phyloP scores from a whole-genome alignment of 106 monocot species.

The Dioscorea dumetorum region DNA sequence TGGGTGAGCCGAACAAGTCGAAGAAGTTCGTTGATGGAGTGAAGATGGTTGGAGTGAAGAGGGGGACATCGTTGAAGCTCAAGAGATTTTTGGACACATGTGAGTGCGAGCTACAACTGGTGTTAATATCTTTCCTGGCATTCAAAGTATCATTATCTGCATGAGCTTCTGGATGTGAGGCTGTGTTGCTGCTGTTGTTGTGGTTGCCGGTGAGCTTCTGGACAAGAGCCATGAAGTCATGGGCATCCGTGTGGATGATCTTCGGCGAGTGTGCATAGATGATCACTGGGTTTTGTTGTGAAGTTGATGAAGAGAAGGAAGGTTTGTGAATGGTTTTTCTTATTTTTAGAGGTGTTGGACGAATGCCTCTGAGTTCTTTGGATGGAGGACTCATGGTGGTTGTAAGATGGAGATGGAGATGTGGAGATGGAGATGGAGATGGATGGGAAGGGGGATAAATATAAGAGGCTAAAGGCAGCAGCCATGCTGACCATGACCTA shows the following conservation, averaged over 20 bases:
- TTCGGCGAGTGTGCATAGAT: slow-evolving; percentile 59
- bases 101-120: neutral
- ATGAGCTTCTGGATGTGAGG: slow-evolving; percentile 1
- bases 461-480: neutral
- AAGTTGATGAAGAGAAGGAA: slow-evolving; percentile 1
- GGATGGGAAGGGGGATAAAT: neutral
- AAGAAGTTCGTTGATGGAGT: neutral
- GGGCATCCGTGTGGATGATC: slow-evolving; percentile 38
- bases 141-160: neutral
- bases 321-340: slow-evolving; percentile 40
- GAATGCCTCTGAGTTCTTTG: slow-evolving; percentile 2
- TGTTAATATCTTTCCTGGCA: neutral
- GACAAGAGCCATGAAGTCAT: slow-evolving; percentile 56
- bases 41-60: slow-evolving; percentile 10
- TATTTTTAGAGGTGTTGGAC: slow-evolving; percentile 28
- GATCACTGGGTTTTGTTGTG: slow-evolving; percentile 32
- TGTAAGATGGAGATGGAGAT: neutral
- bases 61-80: neutral
- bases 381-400: slow-evolving; percentile 9
- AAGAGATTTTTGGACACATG: neutral
- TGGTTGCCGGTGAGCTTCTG: slow-evolving; percentile 54
- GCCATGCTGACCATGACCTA: neutral
- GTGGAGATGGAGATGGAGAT: neutral
- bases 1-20: slow-evolving; percentile 1
- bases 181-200: too few relatives aligned